phyloP scores from a whole-genome alignment of 2,329 filamentous ascomycete genomes.

The Neofusicoccum kwambonambiense region DNA sequence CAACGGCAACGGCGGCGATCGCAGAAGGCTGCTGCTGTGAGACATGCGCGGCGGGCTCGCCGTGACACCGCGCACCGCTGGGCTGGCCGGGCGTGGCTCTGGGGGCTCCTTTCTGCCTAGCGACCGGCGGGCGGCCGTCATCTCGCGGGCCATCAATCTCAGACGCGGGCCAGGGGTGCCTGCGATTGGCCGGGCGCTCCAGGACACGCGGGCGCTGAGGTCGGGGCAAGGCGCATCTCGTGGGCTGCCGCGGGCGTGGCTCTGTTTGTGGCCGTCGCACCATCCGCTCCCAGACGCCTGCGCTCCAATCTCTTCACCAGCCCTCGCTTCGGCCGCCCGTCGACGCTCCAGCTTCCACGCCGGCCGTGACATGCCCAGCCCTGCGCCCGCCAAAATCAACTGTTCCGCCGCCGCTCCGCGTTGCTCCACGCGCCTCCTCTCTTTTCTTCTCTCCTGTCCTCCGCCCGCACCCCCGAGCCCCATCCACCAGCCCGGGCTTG shows the following conservation, averaged over 20 bases:
- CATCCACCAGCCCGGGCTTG: not conserved
- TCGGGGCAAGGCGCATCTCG: not conserved
- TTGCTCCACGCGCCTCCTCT: not conserved
- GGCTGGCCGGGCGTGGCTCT: not conserved
- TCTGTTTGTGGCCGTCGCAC: constrained; percentile 13
- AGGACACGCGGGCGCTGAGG: not conserved
- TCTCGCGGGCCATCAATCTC: constrained; percentile 4
- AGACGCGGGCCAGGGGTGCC: constrained; percentile 6
- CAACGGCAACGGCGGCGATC: not conserved
- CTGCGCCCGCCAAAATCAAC: not conserved
- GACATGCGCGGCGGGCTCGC: not conserved
- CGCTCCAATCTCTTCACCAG: constrained; percentile 12
- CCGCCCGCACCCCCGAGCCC: not conserved
- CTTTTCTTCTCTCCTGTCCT: not conserved
- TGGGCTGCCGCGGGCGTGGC: constrained; percentile 7
- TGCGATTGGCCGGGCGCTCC: constrained; percentile 9
- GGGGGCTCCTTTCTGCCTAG: not conserved
- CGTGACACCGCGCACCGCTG: not conserved
- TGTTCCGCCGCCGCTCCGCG: not conserved
- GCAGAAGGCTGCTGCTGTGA: not conserved
- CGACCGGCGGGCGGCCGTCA: not conserved
- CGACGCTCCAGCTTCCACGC: not conserved
- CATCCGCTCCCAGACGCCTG: not conserved
- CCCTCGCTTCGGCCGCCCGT: not conserved
- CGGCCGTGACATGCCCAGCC: not conserved